Percentiles rank a stretch among this genome's conserved stretches.
Evolutionary conservation across 2,329 filamentous ascomycete species (phyloP).

Genomic region (Verticillium tricorpus): DNA sequence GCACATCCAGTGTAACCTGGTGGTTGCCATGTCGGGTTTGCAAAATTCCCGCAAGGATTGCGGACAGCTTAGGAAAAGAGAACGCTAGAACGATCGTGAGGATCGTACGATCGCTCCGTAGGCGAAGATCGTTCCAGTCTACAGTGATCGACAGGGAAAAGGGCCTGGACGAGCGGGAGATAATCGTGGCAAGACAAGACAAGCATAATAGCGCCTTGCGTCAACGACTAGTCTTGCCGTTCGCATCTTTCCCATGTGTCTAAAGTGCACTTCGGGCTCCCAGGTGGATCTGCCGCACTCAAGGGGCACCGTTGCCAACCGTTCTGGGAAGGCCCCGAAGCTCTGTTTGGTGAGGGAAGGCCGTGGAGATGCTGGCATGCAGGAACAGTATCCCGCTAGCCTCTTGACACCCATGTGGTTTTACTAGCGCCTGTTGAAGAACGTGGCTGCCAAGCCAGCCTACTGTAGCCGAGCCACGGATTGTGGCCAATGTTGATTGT

Average conservation of each 20-base stretch:
- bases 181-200: not conserved
- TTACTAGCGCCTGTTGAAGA: not conserved
- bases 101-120: not conserved
- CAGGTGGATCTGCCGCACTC: not conserved
- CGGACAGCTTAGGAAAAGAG: not conserved
- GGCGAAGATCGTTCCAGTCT: not conserved
- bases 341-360: not conserved
- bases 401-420: not conserved
- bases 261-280: not conserved
- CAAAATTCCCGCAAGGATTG: not conserved
- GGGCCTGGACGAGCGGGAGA: not conserved
- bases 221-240: not conserved
- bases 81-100: not conserved
- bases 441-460: not conserved
- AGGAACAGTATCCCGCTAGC: not conserved
- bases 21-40: not conserved
- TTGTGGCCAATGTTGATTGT: not conserved
- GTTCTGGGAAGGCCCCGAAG: not conserved
- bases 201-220: not conserved
- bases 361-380: not conserved
- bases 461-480: not conserved
- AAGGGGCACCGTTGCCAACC: not conserved
- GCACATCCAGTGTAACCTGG: not conserved
- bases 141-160: not conserved
- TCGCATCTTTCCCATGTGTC: not conserved